These are phyloP conservation scores for carrot (Daucus carota) DNA, from an alignment of 129 eudicot genomes.

Conservation along the genomic window DNA sequence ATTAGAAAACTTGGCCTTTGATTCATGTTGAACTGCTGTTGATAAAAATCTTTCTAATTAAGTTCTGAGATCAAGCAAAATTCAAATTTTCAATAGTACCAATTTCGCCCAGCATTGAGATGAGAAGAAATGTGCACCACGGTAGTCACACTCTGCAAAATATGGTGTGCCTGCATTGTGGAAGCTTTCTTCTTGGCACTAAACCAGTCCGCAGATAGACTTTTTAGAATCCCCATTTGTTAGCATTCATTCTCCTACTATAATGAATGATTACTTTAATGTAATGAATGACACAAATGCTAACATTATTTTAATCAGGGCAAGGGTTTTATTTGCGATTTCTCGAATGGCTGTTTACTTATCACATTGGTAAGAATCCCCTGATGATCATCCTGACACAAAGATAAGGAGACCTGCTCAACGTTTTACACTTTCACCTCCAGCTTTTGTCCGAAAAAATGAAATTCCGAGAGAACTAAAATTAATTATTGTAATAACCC, in stretches of 20 bases:
- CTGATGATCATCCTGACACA: no score
- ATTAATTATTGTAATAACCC: no score
- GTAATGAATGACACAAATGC: not conserved
- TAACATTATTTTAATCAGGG: no score
- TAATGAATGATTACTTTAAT: not conserved
- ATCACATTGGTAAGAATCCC: no score
- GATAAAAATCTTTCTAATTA: not conserved
- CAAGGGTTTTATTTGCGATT: no score
- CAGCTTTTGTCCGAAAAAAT: no score
- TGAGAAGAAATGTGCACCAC: not conserved
- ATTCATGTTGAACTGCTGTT: not conserved
- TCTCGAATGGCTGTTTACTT: no score
- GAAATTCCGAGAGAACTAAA: no score
- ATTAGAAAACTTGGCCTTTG: not conserved
- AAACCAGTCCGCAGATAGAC: not conserved
- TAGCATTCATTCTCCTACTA: not conserved
- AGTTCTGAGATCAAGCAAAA: not conserved
- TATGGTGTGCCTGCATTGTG: not conserved
- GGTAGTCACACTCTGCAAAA: conserved; percentile 2
- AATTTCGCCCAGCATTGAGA: not conserved
- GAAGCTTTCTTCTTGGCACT: not conserved
- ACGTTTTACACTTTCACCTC: no score
- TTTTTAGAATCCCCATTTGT: not conserved
- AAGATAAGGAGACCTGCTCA: no score
- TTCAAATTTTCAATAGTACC: not conserved